Base-by-base conservation (phyloP, 148 eudicot genomes). In the Heliamphora exappendiculata region DNA sequence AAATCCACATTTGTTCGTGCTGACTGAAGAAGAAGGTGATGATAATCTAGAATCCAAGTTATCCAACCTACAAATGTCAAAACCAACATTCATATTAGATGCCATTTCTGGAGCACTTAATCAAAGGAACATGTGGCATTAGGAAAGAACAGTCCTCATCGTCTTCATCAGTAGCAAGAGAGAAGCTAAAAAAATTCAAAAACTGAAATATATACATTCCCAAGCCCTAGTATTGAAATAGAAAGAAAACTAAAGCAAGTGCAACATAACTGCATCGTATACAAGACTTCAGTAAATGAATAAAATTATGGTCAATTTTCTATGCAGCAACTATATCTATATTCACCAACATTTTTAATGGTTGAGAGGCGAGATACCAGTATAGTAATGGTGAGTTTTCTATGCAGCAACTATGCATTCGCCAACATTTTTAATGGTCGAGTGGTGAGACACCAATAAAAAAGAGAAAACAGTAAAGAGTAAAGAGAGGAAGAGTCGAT, bases 21-120 rank as follows among this genome's bases (percentile, higher is more conserved):
- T 87, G 70, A 75, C 60, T 49, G 87, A 57, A 73, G 87, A 91
- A 7, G 90, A 83, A 51, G 95, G 89, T 17, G 80, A 84, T 39
- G 90, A 89, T 39, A 70, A 75, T 63, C 88, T 75, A 20, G 95
- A 90, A 73, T 90, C 92, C 83, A 84, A 84, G 45, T 90, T 89
- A 71, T 89, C 90, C 82, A 90, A 81, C 88, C 97, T 92, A 79
- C 54, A 75, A 29, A 50, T 22, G 50, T 62, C 39, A 57, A 49
- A 47, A 37, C 58, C 78, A 63, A 31, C 42, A 62, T 31, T 5
- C 47, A 33, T 45, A 33, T 63, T 13, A 75, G 70, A 63, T 13
- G 70, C 58, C 26, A 24, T 22, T 42, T 34, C 72, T 13, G 31
- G 44, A 24, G 37, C 57, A 47, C 55, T 37, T 37, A 45, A 13